These are phyloP conservation scores for Luvunga scandens DNA, from an alignment of 345 rosid genomes.

Conservation along the genomic window DNA sequence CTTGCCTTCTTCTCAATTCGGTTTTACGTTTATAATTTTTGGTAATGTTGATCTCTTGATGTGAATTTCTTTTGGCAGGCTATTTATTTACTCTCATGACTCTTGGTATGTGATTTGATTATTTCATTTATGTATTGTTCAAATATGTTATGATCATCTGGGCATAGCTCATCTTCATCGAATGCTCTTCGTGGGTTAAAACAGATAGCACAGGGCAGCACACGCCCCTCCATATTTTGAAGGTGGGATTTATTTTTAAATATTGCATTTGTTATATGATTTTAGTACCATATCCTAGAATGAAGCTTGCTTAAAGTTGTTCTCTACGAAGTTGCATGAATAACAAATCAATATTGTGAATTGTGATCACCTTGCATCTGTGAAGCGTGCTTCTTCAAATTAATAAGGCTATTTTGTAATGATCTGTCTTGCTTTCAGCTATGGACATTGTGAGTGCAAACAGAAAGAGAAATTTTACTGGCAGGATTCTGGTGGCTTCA, in stretches of 20 bases:
- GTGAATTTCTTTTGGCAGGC: neutral
- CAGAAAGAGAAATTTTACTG: slow-evolving; percentile 21
- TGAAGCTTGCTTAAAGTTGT: neutral
- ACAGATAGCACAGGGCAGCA: too few species aligned
- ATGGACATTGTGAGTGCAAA: slow-evolving; percentile 35
- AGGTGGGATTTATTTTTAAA: neutral
- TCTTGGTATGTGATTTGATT: neutral
- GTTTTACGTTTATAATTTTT: neutral
- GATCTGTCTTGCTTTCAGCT: slow-evolving; percentile 21
- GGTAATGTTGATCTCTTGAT: neutral
- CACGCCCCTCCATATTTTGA: neutral
- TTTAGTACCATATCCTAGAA: neutral
- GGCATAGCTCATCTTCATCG: neutral
- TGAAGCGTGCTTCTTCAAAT: neutral
- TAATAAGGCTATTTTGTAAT: neutral
- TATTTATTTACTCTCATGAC: neutral
- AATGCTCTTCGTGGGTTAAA: too few species aligned
- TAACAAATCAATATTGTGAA: neutral
- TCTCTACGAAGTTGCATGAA: neutral
- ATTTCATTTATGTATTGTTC: neutral
- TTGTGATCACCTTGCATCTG: neutral
- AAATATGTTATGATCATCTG: neutral
- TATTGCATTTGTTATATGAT: neutral
- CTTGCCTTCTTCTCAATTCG: neutral
- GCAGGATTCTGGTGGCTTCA: slow-evolving; percentile 35